These are phyloP conservation scores for Calonectria naviculata DNA, from an alignment of 2,329 filamentous ascomycete species.

Conservation along the genomic window DNA sequence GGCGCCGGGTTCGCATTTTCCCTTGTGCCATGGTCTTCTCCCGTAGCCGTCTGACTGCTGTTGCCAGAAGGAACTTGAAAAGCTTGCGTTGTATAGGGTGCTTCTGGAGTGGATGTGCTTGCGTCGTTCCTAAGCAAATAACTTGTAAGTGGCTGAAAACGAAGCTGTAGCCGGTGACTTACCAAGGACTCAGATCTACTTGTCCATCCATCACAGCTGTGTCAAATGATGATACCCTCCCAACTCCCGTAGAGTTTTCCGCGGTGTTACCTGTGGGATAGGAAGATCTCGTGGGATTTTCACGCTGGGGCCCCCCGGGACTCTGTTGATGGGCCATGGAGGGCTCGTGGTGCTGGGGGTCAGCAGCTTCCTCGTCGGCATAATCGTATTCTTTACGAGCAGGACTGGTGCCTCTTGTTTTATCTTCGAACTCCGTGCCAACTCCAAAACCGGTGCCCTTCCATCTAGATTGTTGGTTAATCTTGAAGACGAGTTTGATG, in stretches of 20 bases:
- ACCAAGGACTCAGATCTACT: neutral
- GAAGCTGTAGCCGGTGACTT: neutral
- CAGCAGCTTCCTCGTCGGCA: neutral
- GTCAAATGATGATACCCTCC: neutral
- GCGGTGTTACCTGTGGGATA: neutral
- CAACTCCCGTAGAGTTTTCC: neutral
- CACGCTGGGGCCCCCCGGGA: neutral
- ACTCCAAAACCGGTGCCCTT: neutral
- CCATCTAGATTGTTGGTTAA: conserved; percentile 14
- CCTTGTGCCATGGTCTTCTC: neutral
- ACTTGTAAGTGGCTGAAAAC: neutral
- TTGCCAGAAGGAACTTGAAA: neutral
- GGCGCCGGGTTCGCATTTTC: neutral
- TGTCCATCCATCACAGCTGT: too few species aligned
- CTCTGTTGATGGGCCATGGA: neutral
- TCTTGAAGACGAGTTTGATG: conserved; percentile 10
- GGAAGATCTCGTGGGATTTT: neutral
- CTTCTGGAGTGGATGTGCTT: neutral
- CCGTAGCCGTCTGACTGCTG: too few species aligned
- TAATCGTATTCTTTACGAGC: neutral
- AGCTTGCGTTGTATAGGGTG: neutral
- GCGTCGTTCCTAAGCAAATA: neutral
- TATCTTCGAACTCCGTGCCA: too few species aligned
- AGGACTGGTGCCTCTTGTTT: neutral
- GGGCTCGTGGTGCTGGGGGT: neutral